These are phyloP conservation scores for Chrysanthemum makinoi DNA, from an alignment of 129 eudicot genomes.

Conservation along the genomic window DNA sequence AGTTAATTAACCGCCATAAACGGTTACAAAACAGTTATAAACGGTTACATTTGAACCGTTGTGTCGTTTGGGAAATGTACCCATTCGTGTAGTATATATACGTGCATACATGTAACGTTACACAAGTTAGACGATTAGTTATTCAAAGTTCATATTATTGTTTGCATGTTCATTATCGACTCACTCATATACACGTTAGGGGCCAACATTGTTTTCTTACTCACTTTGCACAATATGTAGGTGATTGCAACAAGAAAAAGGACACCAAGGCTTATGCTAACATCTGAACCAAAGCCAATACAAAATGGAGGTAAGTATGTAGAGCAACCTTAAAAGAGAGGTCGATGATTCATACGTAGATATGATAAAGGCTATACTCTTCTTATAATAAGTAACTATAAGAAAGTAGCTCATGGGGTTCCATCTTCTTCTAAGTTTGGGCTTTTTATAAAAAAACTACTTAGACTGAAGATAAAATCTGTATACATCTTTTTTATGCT, in stretches of 20 bases:
- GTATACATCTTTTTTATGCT: not conserved
- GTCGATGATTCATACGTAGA: not conserved
- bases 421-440: not conserved
- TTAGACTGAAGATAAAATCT: not conserved
- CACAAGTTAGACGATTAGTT: no score
- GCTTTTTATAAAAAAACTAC: no score
- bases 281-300: constrained; percentile 1
- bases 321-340: not conserved
- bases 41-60: no score
- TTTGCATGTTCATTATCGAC: no score
- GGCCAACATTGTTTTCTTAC: constrained; percentile 23
- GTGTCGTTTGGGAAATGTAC: no score
- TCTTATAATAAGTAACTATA: not conserved
- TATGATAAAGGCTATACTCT: no score
- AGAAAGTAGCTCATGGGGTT: not conserved
- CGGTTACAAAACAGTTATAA: no score
- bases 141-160: no score
- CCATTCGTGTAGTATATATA: no score
- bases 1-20: no score
- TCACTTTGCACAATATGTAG: not conserved
- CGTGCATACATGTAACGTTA: no score
- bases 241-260: constrained; percentile 8
- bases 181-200: no score
- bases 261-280: constrained; percentile 15
- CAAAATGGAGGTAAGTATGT: not conserved